Base-by-base conservation (phyloP, 768 basidiomycete genomes). In the Boletus rubropictus region DNA sequence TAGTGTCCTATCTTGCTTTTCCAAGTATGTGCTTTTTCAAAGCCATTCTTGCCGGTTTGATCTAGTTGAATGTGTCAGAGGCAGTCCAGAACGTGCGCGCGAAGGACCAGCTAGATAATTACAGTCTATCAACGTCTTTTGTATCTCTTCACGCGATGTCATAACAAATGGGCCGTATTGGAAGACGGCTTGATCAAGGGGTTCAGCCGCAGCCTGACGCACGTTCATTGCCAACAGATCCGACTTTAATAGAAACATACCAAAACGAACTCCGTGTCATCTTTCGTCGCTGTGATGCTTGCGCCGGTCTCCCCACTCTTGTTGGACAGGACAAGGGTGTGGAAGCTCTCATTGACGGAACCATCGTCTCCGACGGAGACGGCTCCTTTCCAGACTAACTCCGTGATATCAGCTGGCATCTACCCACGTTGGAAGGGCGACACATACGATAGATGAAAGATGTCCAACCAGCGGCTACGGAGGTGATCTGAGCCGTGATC, bases 141-240 rank as follows among this genome's bases (percentile, higher is more conserved):
- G 77, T 29, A 95, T 88, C 59, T 93, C 92, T 51, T 84, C 79
- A 21, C 73, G 72, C 3, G 77, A 80, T 9, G 86, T 92, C 80
- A 94, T 85, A 14, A 95, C 93, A 58, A 89, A 89, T 7, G 89
- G 88, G 4, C 86, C 88, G 53, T 90, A 83, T 59, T 95, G 93
- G 50, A 89, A 76, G 10, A 97, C 89, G 1, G 80, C 76, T 64
- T 97, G 93, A 51, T 93, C 80, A 5, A 97, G 75, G 12, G 93
- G 91, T 67, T 93, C 87, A 15, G 88, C 94, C 5, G 93, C 82
- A 51, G 86, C 75, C 86, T 85, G 38, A 29, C 18, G 21, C 44
- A 37, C 42, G 42, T 49, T 44, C 33, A 52, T 49, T 39, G 24
- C 15, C 38, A 34, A 38, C 36, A 35, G 14, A 27, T 22, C 7